Percentiles rank a stretch among this genome's conserved stretches.
These are phyloP conservation scores for Kregervanrija fluxuum DNA, from an alignment of 805 yeast species.

Conservation along the genomic window DNA sequence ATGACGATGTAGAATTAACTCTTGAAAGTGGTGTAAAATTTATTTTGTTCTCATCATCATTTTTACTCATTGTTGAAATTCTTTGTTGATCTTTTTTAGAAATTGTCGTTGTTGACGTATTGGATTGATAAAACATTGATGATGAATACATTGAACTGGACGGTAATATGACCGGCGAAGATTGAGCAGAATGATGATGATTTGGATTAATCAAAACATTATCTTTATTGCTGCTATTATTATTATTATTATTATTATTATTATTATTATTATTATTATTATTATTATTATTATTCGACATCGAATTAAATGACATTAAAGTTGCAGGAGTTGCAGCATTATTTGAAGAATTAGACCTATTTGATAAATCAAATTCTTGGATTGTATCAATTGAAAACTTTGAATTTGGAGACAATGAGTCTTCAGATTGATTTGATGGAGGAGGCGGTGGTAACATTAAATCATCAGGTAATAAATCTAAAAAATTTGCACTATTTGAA, in stretches of 20 bases:
- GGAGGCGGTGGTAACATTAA: constrained; percentile 22
- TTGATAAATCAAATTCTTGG: neutral
- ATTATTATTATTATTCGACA: constrained; percentile 18
- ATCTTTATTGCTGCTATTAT: constrained; percentile 18
- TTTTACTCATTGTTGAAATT: no score
- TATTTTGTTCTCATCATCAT: no score
- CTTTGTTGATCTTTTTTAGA: no score
- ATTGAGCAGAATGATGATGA: constrained; percentile 24
- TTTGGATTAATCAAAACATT: constrained; percentile 26
- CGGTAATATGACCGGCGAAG: constrained; percentile 32
- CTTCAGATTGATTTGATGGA: constrained; percentile 9
- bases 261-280: constrained; percentile 17
- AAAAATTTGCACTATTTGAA: constrained; percentile 5
- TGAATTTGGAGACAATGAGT: neutral
- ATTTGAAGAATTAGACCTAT: constrained; percentile 2
- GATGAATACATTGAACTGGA: constrained; percentile 12
- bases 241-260: constrained; percentile 20
- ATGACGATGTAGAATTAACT: constrained; percentile 3
- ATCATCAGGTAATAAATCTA: constrained; percentile 13
- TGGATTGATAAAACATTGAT: no score
- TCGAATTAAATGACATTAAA: constrained; percentile 22
- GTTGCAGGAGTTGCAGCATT: constrained; percentile 27
- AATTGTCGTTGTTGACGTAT: no score
- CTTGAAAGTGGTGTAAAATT: neutral
- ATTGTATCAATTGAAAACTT: neutral